A percentile compares a stretch with the other conserved stretches of the same genome.
These are phyloP conservation scores for Closterium sp. DNA, from an alignment of 139 green algal genomes.

Conservation along the genomic window DNA sequence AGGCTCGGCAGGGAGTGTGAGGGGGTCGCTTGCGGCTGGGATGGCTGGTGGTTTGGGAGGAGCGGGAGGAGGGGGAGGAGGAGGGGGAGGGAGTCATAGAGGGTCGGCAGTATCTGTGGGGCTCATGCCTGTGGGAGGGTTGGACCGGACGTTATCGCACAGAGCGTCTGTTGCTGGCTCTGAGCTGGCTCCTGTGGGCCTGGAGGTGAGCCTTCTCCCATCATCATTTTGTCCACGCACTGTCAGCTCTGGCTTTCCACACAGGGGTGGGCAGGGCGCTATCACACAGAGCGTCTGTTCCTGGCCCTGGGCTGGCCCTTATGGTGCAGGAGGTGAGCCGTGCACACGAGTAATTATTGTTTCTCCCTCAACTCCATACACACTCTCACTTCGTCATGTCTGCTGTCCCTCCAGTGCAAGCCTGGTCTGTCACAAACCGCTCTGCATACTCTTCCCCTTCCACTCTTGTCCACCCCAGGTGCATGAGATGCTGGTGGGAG, in stretches of 20 bases:
- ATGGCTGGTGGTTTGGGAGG: background rate
- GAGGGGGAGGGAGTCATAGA: background rate
- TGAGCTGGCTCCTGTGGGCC: background rate
- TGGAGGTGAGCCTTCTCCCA: background rate
- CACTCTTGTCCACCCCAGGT: slow-evolving; percentile 9
- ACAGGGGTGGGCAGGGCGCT: background rate
- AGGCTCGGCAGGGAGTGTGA: background rate
- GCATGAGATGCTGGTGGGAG: slow-evolving; percentile 30
- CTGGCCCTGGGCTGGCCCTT: background rate
- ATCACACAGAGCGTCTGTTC: background rate
- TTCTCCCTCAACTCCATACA: background rate
- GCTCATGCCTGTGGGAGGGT: background rate
- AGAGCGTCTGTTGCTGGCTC: background rate
- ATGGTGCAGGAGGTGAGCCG: background rate
- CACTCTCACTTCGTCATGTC: background rate
- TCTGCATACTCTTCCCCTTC: background rate
- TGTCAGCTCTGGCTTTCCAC: background rate
- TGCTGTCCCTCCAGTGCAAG: background rate
- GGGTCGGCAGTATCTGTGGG: background rate
- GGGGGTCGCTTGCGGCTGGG: background rate
- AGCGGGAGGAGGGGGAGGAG: background rate
- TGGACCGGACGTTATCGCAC: background rate
- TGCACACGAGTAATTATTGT: background rate
- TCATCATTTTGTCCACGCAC: background rate
- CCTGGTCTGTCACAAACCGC: background rate